These are phyloP conservation scores for Sugiyamaella pinicola DNA, from an alignment of 1,139 yeast genomes.

Conservation along the genomic window DNA sequence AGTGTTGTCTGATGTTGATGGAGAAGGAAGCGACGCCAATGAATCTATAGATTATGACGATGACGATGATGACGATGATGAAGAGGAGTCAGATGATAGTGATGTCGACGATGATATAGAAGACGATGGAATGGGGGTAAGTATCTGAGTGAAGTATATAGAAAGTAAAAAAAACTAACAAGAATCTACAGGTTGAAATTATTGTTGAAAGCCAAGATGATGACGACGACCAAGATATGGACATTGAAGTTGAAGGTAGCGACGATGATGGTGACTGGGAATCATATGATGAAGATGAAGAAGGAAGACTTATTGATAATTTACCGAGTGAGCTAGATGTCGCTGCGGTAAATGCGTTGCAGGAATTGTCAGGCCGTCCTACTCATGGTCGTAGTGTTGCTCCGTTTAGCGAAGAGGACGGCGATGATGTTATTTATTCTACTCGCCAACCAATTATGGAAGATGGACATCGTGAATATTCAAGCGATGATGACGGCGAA, in stretches of 20 bases:
- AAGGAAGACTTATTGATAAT: conserved; percentile 28
- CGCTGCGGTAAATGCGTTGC: conserved; percentile 31
- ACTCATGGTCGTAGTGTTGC: conserved; percentile 15
- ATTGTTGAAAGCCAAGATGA: conserved; percentile 34
- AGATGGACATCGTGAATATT: conserved; percentile 22
- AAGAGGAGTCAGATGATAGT: conserved; percentile 40
- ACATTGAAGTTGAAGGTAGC: conserved; percentile 40
- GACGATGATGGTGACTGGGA: conserved; percentile 37
- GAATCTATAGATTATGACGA: conserved; percentile 25
- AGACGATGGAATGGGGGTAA: conserved; percentile 36
- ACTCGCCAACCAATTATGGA: conserved; percentile 21
- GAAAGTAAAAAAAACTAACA: not conserved
- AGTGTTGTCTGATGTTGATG: conserved; percentile 42
- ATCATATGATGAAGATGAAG: conserved; percentile 38
- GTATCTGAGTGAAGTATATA: conserved; percentile 23
- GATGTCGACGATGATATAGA: conserved; percentile 41
- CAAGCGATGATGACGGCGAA: conserved; percentile 31
- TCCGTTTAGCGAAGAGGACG: conserved; percentile 24
- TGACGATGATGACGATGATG: conserved; percentile 41
- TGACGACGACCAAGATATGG: conserved; percentile 41
- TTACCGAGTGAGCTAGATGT: conserved; percentile 25
- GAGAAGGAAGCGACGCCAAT: conserved; percentile 35
- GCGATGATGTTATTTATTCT: conserved; percentile 24
- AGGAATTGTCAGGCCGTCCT: conserved; percentile 27
- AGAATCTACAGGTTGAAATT: conserved; percentile 30